phyloP scores from a whole-genome alignment of 225 moss, liverwort and hornwort genomes.

The Asterella californica region DNA sequence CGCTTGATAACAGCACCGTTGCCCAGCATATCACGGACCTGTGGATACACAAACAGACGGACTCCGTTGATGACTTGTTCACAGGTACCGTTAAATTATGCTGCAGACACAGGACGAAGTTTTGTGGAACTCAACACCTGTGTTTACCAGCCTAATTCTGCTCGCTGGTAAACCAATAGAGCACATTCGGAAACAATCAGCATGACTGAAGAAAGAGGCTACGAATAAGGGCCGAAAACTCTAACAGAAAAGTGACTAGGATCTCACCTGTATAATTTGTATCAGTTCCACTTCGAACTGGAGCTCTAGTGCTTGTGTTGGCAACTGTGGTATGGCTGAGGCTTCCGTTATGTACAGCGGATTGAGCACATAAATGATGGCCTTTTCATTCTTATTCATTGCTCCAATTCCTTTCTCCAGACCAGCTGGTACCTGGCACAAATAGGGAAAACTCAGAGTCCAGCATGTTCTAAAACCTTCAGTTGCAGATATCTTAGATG shows the following conservation, averaged over 20 bases:
- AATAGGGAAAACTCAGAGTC: not conserved
- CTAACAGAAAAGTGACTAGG: not conserved
- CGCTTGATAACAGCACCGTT: constrained; percentile 80
- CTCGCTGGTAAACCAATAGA: not conserved
- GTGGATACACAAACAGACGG: not conserved
- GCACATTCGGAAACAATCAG: not conserved
- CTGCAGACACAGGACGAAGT: not conserved
- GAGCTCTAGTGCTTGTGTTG: constrained; percentile 57
- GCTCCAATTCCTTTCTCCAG: constrained; percentile 86
- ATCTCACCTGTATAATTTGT: constrained; percentile 76
- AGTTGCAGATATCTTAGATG: not conserved
- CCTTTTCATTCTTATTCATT: constrained; percentile 84
- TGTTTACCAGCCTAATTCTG: too few species aligned
- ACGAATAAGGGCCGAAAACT: not conserved
- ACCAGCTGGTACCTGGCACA: constrained; percentile 74
- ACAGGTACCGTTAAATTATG: not conserved
- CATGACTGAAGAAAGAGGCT: not conserved
- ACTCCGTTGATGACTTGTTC: not conserved
- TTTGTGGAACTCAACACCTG: too few species aligned
- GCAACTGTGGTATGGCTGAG: constrained; percentile 53
- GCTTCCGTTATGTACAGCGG: constrained; percentile 53
- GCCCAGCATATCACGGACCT: constrained; percentile 98
- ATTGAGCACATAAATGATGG: constrained; percentile 59
- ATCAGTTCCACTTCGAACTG: constrained; percentile 93
- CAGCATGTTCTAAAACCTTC: not conserved